Base-by-base conservation (phyloP, 2,329 filamentous ascomycete species). In the Cercospora sesami region DNA sequence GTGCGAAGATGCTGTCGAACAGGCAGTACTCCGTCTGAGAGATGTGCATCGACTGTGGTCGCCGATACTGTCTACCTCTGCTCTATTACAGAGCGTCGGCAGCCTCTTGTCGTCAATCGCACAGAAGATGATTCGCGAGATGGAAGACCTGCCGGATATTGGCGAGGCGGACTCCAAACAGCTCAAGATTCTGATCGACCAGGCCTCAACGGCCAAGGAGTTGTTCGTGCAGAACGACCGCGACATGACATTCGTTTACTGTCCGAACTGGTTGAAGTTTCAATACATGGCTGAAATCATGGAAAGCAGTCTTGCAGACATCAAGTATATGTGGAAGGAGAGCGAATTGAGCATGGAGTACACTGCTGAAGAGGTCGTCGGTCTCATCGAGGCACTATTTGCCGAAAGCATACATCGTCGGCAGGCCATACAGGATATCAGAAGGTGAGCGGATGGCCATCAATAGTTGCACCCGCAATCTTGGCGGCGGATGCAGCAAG, bases 281-380 rank as follows among this genome's bases (percentile, higher is more conserved):
- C 87, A 89, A 75, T 90, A 89, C 72, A 75, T 90, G 63, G 80
- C 84, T 51, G 88, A 89, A 71, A 88, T 90, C 55, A 75, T 90
- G 63, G 88, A 89, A 64, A 85, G 85, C 65, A 87, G 83, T 60
- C 78, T 90, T 16, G 87, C 86, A 21, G 88, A 90, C 73, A 90
- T 90, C 78, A 88, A 86, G 73, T 90, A 86, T 70, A 76, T 90
- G 53, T 90, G 88, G 88, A 83, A 82, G 2, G 87, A 90, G 72
- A 86, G 86, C n/a, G 88, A 88, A 76, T 73, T 90, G 73, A 85
- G 84, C 68, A 75, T 89, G 65, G 87, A 90, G 74, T 90, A 89
- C 78, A 83, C 83, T 26, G 80, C 81, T 2, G 86, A 88, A 36
- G 88, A 90, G 75, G 84, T 90, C 8, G 81, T 88, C 14, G 88